A percentile compares a stretch with the other conserved stretches of the same genome.
phyloP scores from a whole-genome alignment of 1,284 basidiomycete genomes.

The Neolentinus lepideus region DNA sequence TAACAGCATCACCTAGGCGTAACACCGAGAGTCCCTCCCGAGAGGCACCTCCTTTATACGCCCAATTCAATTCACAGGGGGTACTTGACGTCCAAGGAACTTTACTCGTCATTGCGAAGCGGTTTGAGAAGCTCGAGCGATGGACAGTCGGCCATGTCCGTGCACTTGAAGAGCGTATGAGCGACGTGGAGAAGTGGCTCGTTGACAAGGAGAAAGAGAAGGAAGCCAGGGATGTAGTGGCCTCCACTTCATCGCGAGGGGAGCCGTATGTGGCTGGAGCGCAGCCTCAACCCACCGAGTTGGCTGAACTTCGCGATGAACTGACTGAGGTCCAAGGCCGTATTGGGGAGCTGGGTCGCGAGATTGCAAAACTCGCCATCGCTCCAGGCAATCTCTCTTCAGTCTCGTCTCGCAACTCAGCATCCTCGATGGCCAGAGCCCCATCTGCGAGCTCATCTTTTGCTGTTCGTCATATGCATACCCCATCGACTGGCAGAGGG shows the following conservation, averaged over 20 bases:
- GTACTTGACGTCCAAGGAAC: constrained; percentile 66
- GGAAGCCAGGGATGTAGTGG: constrained; percentile 23
- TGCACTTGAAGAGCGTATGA: constrained; percentile 76
- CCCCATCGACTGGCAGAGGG: constrained; percentile 34
- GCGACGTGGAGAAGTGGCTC: constrained; percentile 75
- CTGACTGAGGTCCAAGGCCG: constrained; percentile 65
- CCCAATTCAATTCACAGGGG: constrained; percentile 63
- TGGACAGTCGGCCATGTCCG: constrained; percentile 80
- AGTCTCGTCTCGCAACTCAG: constrained; percentile 39
- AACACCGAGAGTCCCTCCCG: constrained; percentile 40
- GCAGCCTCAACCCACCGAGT: constrained; percentile 19
- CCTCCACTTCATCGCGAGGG: constrained; percentile 7
- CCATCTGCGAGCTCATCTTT: constrained; percentile 24
- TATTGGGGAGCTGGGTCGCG: constrained; percentile 63
- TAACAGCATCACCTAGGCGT: constrained; percentile 53
- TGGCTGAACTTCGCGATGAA: constrained; percentile 55
- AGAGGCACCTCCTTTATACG: constrained; percentile 62
- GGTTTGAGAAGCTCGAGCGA: constrained; percentile 80
- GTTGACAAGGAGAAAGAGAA: constrained; percentile 65
- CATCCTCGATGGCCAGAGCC: constrained; percentile 31
- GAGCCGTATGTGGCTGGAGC: neutral
- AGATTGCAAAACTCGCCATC: constrained; percentile 65
- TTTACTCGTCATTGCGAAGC: constrained; percentile 56
- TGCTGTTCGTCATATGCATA: constrained; percentile 23
- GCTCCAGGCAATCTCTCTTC: constrained; percentile 48